Evolutionary conservation across 2,329 filamentous ascomycete genomes (phyloP).

Genomic region (Hypoxylon sp.): DNA sequence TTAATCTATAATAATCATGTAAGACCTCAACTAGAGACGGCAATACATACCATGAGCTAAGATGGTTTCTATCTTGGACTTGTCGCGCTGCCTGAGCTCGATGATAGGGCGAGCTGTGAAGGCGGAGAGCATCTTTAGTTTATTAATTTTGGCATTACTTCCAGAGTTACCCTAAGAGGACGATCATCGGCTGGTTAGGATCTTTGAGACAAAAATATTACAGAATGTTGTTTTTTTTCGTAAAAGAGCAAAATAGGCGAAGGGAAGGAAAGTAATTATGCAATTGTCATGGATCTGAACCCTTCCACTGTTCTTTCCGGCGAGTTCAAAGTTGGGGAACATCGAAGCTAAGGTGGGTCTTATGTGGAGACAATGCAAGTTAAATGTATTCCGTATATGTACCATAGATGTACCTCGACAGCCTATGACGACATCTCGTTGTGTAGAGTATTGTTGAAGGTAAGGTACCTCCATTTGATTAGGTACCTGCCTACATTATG

Average conservation of each 20-base stretch:
- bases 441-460: too few species aligned
- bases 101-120: constrained; percentile 96
- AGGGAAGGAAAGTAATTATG: constrained; percentile 5
- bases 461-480: too few species aligned
- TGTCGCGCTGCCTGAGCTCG: constrained; percentile 95
- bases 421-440: constrained; percentile 19
- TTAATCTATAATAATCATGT: background rate
- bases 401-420: constrained; percentile 8
- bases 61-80: constrained; percentile 96
- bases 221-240: too few species aligned
- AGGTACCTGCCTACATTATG: background rate
- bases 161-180: constrained; percentile 19
- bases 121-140: constrained; percentile 86
- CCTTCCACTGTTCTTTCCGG: too few species aligned
- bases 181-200: constrained; percentile 21
- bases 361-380: constrained; percentile 1
- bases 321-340: too few species aligned
- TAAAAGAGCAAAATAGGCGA: too few species aligned
- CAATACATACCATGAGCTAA: constrained; percentile 77
- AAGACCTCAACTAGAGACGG: constrained; percentile 3
- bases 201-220: too few species aligned
- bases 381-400: too few species aligned
- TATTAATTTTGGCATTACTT: too few species aligned
- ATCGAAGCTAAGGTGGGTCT: constrained; percentile 15
- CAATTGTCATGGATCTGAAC: constrained; percentile 7